Evolutionary conservation across 129 eudicot genomes (phyloP).

Genomic region (Dittrichia graveolens): DNA sequence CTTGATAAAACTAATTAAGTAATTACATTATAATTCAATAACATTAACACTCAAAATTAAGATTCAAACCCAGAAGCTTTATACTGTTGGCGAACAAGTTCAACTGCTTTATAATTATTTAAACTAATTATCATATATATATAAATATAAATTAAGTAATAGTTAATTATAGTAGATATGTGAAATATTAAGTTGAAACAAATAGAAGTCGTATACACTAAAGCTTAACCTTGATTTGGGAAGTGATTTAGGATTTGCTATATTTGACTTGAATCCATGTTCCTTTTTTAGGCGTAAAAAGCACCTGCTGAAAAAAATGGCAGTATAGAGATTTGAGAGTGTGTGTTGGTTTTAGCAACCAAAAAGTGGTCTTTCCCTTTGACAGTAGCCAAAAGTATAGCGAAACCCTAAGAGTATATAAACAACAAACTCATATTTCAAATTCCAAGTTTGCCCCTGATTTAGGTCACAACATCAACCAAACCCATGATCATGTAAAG

Average conservation of each 20-base stretch:
- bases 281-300: slow-evolving; percentile 33
- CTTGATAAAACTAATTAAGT: too few species aligned
- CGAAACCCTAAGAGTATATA: slow-evolving; percentile 26
- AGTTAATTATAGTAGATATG: too few species aligned
- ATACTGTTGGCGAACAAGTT: too few species aligned
- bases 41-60: too few species aligned
- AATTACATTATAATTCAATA: too few species aligned
- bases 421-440: slow-evolving; percentile 17
- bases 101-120: too few species aligned
- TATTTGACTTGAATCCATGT: slow-evolving; percentile 38
- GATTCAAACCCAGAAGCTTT: too few species aligned
- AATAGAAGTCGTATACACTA: background rate
- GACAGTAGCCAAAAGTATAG: slow-evolving; percentile 35
- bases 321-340: slow-evolving; percentile 28
- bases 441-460: slow-evolving; percentile 35
- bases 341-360: slow-evolving; percentile 36
- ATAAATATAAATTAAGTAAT: too few species aligned
- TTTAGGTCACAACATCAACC: slow-evolving; percentile 11
- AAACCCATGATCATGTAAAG: slow-evolving; percentile 5
- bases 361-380: slow-evolving; percentile 38
- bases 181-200: slow-evolving; percentile 7
- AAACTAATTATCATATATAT: too few species aligned
- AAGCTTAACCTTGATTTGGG: slow-evolving; percentile 29
- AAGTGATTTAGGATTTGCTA: slow-evolving; percentile 39
- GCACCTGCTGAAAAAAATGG: slow-evolving; percentile 43